phyloP scores from a whole-genome alignment of 2,329 filamentous ascomycete genomes.

The Sporothrix mexicana region DNA sequence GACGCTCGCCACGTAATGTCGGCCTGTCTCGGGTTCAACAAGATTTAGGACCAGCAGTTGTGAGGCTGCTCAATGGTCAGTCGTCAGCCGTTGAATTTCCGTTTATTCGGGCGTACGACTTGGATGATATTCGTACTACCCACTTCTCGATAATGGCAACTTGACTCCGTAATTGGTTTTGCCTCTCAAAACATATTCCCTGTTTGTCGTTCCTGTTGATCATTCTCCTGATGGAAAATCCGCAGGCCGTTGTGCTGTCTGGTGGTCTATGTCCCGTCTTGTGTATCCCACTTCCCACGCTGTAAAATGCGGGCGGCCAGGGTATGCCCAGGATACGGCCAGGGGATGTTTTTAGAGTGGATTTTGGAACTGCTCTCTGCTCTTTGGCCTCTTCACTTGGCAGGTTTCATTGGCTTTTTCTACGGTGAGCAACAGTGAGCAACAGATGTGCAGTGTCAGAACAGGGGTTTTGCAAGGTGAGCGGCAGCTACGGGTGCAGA shows the following conservation, averaged over 20 bases:
- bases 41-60: background rate
- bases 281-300: slow-evolving; percentile 15
- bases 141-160: too few relatives aligned
- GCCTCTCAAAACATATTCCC: too few relatives aligned
- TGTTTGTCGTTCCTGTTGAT: slow-evolving; percentile 4
- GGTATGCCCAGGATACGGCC: background rate
- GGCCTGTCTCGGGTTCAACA: slow-evolving; percentile 10
- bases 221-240: background rate
- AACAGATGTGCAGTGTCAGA: background rate
- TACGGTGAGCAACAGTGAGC: background rate
- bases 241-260: background rate
- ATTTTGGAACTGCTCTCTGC: background rate
- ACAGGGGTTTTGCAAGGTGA: background rate
- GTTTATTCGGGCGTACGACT: background rate
- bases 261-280: background rate
- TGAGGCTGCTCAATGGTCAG: background rate
- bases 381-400: background rate
- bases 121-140: too few relatives aligned
- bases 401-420: too few relatives aligned
- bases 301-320: background rate
- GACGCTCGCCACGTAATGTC: background rate
- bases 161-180: too few relatives aligned
- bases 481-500: slow-evolving; percentile 3
- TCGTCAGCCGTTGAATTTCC: background rate
- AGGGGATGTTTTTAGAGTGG: background rate